A percentile compares a stretch with the other conserved stretches of the same genome.
These are phyloP conservation scores for Wickerhamiella pararugosa DNA, from an alignment of 1,139 yeast species.

Conservation along the genomic window DNA sequence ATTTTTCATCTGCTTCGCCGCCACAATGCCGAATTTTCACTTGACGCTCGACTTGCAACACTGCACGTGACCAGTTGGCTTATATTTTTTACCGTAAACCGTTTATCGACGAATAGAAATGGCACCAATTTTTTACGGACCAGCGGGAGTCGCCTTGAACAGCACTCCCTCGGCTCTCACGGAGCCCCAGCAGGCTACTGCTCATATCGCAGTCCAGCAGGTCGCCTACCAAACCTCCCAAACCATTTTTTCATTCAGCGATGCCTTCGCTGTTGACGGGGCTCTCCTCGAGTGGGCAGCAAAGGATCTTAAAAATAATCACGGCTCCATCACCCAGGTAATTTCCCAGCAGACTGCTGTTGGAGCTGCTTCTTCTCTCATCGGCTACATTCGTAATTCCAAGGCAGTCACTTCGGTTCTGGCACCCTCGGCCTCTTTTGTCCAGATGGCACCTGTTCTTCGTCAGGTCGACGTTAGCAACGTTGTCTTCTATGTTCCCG, in stretches of 20 bases:
- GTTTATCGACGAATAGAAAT: no score
- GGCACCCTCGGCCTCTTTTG: conserved; percentile 53
- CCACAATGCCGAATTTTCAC: no score
- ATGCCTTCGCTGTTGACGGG: conserved; percentile 44
- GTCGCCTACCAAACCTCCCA: conserved; percentile 47
- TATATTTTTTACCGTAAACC: no score
- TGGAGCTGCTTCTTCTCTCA: conserved; percentile 69
- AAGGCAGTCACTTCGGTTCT: conserved; percentile 28
- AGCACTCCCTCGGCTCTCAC: neutral
- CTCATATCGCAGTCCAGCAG: conserved; percentile 49
- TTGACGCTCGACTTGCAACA: no score
- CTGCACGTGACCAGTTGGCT: no score
- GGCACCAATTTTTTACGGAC: no score
- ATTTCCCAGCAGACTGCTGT: conserved; percentile 58
- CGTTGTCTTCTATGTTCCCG: conserved; percentile 56
- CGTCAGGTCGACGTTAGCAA: conserved; percentile 25
- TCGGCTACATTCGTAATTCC: conserved; percentile 46
- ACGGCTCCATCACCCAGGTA: conserved; percentile 42
- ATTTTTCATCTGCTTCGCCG: no score
- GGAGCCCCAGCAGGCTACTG: conserved; percentile 24
- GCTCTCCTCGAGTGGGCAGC: conserved; percentile 44
- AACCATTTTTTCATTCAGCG: conserved; percentile 56
- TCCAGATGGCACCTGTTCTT: conserved; percentile 47
- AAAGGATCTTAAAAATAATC: conserved; percentile 33
- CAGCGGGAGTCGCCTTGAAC: conserved; percentile 1